A percentile compares a stretch with the other conserved stretches of the same genome.
Evolutionary conservation across 2,329 filamentous ascomycete genomes (phyloP).

Genomic region (Trichocomaceae sp.): DNA sequence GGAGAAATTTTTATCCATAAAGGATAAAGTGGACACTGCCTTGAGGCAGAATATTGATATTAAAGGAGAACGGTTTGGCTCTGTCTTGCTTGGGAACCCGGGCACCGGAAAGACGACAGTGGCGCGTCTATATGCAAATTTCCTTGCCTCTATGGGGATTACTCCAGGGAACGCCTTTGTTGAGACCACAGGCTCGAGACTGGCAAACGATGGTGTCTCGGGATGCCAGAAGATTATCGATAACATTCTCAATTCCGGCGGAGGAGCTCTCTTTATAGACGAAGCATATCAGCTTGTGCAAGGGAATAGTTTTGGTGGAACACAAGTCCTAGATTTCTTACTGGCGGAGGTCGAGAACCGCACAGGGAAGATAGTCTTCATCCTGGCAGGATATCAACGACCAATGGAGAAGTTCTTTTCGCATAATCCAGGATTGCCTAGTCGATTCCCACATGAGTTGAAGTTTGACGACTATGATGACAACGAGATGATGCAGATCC

Average conservation of each 20-base stretch:
- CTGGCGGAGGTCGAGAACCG: conserved; percentile 67
- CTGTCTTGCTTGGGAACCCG: conserved; percentile 63
- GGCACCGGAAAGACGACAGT: conserved; percentile 78
- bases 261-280: conserved; percentile 69
- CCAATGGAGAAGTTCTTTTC: conserved; percentile 72
- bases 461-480: conserved; percentile 65
- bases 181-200: conserved; percentile 61
- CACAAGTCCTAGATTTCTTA: conserved; percentile 61
- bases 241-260: conserved; percentile 50
- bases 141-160: conserved; percentile 56
- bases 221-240: conserved; percentile 54
- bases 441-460: conserved; percentile 60
- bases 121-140: conserved; percentile 61
- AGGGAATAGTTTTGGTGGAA: conserved; percentile 52
- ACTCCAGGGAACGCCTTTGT: conserved; percentile 56
- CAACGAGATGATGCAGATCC: conserved; percentile 56
- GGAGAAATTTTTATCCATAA: conserved; percentile 55
- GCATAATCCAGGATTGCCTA: conserved; percentile 65
- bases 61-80: conserved; percentile 54
- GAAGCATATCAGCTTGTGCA: conserved; percentile 69
- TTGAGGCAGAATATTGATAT: conserved; percentile 53
- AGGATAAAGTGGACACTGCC: conserved; percentile 55
- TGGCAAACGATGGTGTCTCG: conserved; percentile 57
- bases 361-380: conserved; percentile 61
- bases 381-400: conserved; percentile 66